phyloP scores from a whole-genome alignment of 306 rosid genomes.

The Vachellia pachyceras region DNA sequence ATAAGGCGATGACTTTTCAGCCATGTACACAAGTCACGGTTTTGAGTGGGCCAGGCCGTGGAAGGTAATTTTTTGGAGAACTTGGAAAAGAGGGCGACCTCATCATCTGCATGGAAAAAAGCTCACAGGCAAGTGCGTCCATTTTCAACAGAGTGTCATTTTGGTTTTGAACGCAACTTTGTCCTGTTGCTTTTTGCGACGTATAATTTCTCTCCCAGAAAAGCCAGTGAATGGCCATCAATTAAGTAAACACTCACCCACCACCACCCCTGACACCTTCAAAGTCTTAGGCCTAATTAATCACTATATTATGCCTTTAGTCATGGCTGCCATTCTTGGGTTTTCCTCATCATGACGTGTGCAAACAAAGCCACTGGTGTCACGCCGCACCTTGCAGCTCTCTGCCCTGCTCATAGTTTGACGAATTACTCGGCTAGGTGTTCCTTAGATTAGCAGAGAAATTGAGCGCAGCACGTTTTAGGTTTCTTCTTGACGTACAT shows the following conservation, averaged over 20 bases:
- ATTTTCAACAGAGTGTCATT: slow-evolving; percentile 33
- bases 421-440: not conserved
- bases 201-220: slow-evolving; percentile 29
- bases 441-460: not conserved
- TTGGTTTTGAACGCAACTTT: slow-evolving; percentile 33
- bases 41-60: slow-evolving; percentile 27
- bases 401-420: not conserved
- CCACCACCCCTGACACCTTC: not conserved
- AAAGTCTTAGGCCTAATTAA: not conserved
- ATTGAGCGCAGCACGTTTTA: not conserved
- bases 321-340: slow-evolving; percentile 6
- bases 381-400: not conserved
- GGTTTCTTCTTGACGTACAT: not conserved
- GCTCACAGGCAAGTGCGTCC: not conserved
- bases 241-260: slow-evolving; percentile 9
- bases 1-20: slow-evolving; percentile 43
- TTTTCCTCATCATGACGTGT: not conserved
- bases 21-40: slow-evolving; percentile 37
- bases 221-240: slow-evolving; percentile 6
- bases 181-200: slow-evolving; percentile 16
- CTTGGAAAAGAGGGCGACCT: slow-evolving; percentile 47
- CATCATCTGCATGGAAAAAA: slow-evolving; percentile 29
- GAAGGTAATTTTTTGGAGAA: slow-evolving; percentile 30
- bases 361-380: not conserved
- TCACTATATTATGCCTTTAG: not conserved